phyloP scores from a whole-genome alignment of 768 basidiomycete genomes.

The Cyathus striatus region DNA sequence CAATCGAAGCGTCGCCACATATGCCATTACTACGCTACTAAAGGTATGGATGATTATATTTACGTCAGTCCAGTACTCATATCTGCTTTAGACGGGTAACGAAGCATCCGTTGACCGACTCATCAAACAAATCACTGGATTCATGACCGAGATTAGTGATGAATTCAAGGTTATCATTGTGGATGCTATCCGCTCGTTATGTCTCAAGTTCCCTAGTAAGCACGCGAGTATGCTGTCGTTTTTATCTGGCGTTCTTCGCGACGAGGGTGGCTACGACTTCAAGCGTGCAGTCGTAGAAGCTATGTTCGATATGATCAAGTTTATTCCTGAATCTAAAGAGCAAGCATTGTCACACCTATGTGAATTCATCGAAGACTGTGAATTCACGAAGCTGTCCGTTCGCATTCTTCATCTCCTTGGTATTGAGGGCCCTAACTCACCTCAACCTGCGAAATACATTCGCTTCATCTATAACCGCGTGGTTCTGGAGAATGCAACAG shows the following conservation, averaged over 20 bases:
- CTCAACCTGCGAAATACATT: conserved; percentile 98
- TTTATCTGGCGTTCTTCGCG: conserved; percentile 92
- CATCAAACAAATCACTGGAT: conserved; percentile 98
- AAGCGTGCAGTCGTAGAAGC: conserved; percentile 99
- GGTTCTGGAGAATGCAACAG: conserved; percentile 95
- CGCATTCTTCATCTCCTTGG: conserved; percentile 94
- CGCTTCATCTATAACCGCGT: conserved; percentile 99
- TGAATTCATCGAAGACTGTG: conserved; percentile 99
- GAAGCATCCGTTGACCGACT: conserved; percentile 98
- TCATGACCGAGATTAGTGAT: conserved; percentile 99
- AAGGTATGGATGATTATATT: conserved; percentile 50
- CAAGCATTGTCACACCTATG: conserved; percentile 96
- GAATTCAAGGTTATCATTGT: conserved; percentile 99
- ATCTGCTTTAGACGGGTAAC: conserved; percentile 76
- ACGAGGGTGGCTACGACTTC: conserved; percentile 99
- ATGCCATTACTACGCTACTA: conserved; percentile 96
- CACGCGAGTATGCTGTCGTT: conserved; percentile 96
- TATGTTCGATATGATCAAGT: conserved; percentile 99
- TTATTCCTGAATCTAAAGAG: conserved; percentile 92
- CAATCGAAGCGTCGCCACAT: conserved; percentile 95
- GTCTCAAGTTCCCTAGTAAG: conserved; percentile 97
- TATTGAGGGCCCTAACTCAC: conserved; percentile 91
- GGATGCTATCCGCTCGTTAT: conserved; percentile 95
- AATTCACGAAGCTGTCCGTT: conserved; percentile 98
- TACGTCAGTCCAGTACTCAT: conserved; percentile 1